These are phyloP conservation scores for Cyclanthera cordifolia DNA, from an alignment of 306 rosid species.

Conservation along the genomic window DNA sequence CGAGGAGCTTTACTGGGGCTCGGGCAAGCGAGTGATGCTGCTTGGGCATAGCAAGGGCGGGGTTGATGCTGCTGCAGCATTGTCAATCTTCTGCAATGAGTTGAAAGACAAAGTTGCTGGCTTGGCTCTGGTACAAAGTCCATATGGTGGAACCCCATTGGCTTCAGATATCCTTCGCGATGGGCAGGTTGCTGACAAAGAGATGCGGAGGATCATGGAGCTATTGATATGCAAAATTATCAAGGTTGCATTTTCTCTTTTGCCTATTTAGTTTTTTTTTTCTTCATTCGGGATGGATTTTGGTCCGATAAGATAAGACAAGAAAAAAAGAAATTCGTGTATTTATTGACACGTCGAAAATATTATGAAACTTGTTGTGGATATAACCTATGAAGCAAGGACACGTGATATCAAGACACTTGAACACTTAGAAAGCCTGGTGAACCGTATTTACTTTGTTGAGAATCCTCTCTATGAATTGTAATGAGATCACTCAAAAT, in stretches of 20 bases:
- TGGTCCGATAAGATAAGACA: neutral
- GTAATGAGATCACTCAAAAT: no score
- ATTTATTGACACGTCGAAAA: neutral
- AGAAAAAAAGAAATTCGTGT: neutral
- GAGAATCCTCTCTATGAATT: no score
- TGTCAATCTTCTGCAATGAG: slow-evolving; percentile 55
- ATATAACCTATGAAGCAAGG: neutral
- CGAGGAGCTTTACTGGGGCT: slow-evolving; percentile 80
- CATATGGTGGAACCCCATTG: slow-evolving; percentile 74
- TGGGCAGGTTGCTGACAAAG: slow-evolving; percentile 79
- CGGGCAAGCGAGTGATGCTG: slow-evolving; percentile 63
- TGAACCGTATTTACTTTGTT: no score
- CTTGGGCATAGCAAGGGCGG: slow-evolving; percentile 89
- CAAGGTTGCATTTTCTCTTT: slow-evolving; percentile 36
- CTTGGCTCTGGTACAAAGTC: slow-evolving; percentile 72
- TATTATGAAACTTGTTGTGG: neutral
- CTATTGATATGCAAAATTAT: slow-evolving; percentile 70
- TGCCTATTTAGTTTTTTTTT: neutral
- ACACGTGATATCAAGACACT: no score
- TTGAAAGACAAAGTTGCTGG: slow-evolving; percentile 74
- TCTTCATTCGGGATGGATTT: neutral
- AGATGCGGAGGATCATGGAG: slow-evolving; percentile 60
- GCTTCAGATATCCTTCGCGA: slow-evolving; percentile 69
- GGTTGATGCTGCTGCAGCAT: slow-evolving; percentile 68
- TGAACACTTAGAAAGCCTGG: no score